A percentile compares a stretch with the other conserved stretches of the same genome.
These are phyloP conservation scores for Ophiostoma himal-ulmi DNA, from an alignment of 2,329 filamentous ascomycete genomes.

Conservation along the genomic window DNA sequence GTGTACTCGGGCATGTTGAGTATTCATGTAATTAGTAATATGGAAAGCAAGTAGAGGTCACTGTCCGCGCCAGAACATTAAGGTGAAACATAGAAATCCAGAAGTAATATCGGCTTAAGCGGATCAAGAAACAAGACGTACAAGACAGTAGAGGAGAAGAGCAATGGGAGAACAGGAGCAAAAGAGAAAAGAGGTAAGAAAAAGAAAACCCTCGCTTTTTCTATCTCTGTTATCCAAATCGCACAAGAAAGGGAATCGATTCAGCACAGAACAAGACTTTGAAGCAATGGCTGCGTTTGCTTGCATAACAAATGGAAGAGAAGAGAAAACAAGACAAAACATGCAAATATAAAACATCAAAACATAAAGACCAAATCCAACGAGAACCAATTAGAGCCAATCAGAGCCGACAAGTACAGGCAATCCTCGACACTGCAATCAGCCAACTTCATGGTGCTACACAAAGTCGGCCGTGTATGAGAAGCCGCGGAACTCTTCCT, in stretches of 20 bases:
- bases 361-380: not conserved
- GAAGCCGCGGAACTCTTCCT: slow-evolving; percentile 98
- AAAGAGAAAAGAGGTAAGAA: not conserved
- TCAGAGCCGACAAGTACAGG: not conserved
- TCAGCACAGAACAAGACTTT: not conserved
- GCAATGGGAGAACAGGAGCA: not conserved
- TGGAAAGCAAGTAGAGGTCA: not conserved
- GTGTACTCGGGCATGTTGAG: not conserved
- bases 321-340: not conserved
- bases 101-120: not conserved
- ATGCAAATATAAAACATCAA: not conserved
- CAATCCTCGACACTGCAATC: not conserved
- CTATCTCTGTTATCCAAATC: slow-evolving; percentile 7
- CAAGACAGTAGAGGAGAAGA: not conserved
- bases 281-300: slow-evolving; percentile 10
- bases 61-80: not conserved
- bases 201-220: slow-evolving; percentile 6
- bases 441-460: slow-evolving; percentile 35
- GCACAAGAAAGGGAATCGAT: slow-evolving; percentile 5
- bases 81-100: not conserved
- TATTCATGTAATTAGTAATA: not conserved
- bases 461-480: slow-evolving; percentile 93
- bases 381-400: not conserved
- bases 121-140: not conserved
- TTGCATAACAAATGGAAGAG: not conserved